Percentiles rank a stretch among this genome's conserved stretches.
Evolutionary conservation across 108 stramenopile genomes (phyloP).

Genomic region (Aurantiochytrium sp.): DNA sequence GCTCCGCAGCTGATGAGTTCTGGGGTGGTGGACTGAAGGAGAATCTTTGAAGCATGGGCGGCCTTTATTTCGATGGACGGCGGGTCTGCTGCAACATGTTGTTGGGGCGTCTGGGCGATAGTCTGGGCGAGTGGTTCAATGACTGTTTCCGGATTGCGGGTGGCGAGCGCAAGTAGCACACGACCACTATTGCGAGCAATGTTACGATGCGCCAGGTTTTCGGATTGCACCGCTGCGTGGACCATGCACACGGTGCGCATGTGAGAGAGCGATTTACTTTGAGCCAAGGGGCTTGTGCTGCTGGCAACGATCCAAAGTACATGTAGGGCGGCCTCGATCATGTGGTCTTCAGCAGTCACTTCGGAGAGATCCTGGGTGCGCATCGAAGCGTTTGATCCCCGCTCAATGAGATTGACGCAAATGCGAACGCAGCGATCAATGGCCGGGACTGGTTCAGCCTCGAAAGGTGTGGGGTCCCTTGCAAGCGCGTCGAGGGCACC

Average conservation of each 20-base stretch:
- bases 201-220: not conserved
- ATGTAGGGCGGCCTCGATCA: not conserved
- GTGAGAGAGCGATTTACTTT: not conserved
- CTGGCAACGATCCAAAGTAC: not conserved
- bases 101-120: not conserved
- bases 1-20: not conserved
- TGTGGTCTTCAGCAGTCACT: not conserved
- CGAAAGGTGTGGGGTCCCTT: too few relatives aligned
- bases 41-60: not conserved
- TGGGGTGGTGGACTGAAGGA: not conserved
- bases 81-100: too few relatives aligned
- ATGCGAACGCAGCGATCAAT: not conserved
- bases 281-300: not conserved
- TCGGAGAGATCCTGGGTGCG: not conserved
- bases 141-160: not conserved
- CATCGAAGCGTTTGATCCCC: not conserved
- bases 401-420: not conserved
- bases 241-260: not conserved
- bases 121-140: not conserved
- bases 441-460: not conserved
- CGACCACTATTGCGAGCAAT: not conserved
- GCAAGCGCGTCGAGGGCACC: not conserved
- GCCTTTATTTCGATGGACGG: not conserved
- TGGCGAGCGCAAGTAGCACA: not conserved
- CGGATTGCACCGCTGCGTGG: not conserved